Base-by-base conservation (phyloP, 345 rosid genomes). In the Euphorbia lathyris region DNA sequence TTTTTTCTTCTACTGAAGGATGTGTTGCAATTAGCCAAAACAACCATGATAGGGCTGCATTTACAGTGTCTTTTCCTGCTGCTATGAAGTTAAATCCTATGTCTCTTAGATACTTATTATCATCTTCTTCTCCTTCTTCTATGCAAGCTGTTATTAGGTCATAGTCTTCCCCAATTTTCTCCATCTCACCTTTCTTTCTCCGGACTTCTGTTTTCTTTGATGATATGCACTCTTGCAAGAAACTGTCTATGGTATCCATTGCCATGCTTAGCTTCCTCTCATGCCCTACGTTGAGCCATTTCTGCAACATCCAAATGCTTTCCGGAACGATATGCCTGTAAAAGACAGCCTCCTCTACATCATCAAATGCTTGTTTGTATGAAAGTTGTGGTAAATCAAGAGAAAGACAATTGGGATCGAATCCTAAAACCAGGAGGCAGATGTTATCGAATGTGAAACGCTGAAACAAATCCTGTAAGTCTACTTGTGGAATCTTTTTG, bases 21-120 rank as follows among this genome's bases (percentile, higher is more conserved):
- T 85, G 71, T 8, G 60, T 81, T 0, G 79, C 65, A 9, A 80
- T 50, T 9, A 82, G 78, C 86, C 86, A 85, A 29, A 79, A 67
- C 43, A 80, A 75, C 84, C 84, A 85, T 30, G 70, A 30, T 34
- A 82, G 75, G 14, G 73, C 73, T 16, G 81, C 63, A 40, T 67
- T 78, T 65, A 82, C 38, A 0, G 88, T 70, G 73, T 83, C 86
- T 65, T 77, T 81, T 12, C 85, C 88, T 16, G 82, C 88, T 27
- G 48, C 42, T 40, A 82, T 0, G n/a, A 82, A 66, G 25, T 42
- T 79, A 3, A 70, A 61, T 17, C 74, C 57, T 7, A 51, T 22
- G 69, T 82, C 83, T 71, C 83, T 79, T 0, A 79, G 36, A 36
- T 70, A 71, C 42, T 64, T 71, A n/a, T 29, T 50, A 17, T 30